Conservation (phyloP, 208 protist species). For the Acanthamoeba polyphaga region DNA sequence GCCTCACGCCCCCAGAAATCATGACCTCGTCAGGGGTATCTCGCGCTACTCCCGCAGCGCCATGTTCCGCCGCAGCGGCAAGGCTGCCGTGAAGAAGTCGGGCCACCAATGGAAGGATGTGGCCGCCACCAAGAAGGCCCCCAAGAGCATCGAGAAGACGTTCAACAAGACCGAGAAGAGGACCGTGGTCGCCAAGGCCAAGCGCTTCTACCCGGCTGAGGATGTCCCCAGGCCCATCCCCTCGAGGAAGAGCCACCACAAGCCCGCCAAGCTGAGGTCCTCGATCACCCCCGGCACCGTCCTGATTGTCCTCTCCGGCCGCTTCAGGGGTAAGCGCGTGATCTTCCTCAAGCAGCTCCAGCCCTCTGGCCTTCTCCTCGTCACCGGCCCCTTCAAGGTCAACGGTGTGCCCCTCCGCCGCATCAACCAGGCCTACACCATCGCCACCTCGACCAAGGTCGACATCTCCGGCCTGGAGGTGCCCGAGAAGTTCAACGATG, state of each 20-base stretch:
- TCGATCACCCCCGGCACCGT: slow-evolving; percentile 94
- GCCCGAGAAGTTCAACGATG: slow-evolving; percentile 88
- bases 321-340: slow-evolving; percentile 97
- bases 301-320: slow-evolving; percentile 97
- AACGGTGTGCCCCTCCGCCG: slow-evolving; percentile 99
- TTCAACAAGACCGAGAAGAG: slow-evolving; percentile 69
- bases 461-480: slow-evolving; percentile 94
- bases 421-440: slow-evolving; percentile 98
- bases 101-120: slow-evolving; percentile 24
- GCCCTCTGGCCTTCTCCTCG: slow-evolving; percentile 95
- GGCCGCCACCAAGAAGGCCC: not conserved
- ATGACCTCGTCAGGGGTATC: slow-evolving; percentile 27
- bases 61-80: slow-evolving; percentile 69
- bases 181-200: slow-evolving; percentile 25
- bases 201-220: slow-evolving; percentile 85
- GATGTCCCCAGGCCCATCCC: slow-evolving; percentile 75
- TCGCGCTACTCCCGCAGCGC: slow-evolving; percentile 48
- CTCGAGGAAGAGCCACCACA: slow-evolving; percentile 77
- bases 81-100: slow-evolving; percentile 66
- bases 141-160: slow-evolving; percentile 56
- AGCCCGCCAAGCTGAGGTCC: slow-evolving; percentile 87
- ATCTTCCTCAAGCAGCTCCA: slow-evolving; percentile 98
- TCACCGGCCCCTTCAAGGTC: slow-evolving; percentile 96
- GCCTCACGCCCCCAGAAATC: slow-evolving; percentile 66
- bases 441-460: slow-evolving; percentile 98